Evolutionary conservation across 495 filamentous ascomycete genomes (phyloP).

Genomic region (Penicillium atrosanguineum): DNA sequence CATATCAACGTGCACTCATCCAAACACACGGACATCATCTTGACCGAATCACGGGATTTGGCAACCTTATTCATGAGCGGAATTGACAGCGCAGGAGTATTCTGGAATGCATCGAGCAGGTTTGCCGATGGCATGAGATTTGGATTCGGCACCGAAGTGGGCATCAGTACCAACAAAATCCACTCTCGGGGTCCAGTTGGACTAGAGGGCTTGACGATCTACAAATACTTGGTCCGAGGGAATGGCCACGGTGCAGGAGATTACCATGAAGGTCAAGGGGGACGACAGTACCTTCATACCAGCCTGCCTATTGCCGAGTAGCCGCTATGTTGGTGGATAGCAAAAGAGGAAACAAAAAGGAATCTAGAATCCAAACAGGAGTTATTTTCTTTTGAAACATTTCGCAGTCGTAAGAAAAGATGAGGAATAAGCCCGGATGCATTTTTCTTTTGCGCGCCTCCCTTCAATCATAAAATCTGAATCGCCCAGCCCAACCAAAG

Average conservation of each 20-base stretch:
- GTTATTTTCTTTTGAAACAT: conserved; percentile 26
- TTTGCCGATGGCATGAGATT: conserved; percentile 97
- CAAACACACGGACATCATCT: conserved; percentile 91
- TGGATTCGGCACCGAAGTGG: conserved; percentile 96
- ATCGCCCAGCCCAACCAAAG: conserved; percentile 24
- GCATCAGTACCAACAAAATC: conserved; percentile 98
- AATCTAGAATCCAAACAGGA: conserved; percentile 9
- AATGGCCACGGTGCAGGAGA: conserved; percentile 70
- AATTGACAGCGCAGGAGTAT: conserved; percentile 89
- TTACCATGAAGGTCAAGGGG: conserved; percentile 68
- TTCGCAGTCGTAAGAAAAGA: conserved; percentile 28
- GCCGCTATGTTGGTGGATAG: neutral
- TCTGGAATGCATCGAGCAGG: conserved; percentile 93
- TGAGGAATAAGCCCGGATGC: conserved; percentile 32
- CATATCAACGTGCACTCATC: conserved; percentile 93
- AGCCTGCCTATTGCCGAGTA: conserved; percentile 28
- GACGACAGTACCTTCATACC: conserved; percentile 30
- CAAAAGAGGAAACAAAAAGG: conserved; percentile 1
- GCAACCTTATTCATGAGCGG: conserved; percentile 78
- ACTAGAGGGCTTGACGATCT: conserved; percentile 91
- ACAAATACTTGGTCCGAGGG: conserved; percentile 88
- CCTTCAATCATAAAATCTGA: conserved; percentile 24
- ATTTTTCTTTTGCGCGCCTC: conserved; percentile 31
- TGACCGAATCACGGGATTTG: conserved; percentile 61
- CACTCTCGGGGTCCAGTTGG: conserved; percentile 92